Base-by-base conservation (phyloP, 2,329 filamentous ascomycete species). In the Polychaeton citri region DNA sequence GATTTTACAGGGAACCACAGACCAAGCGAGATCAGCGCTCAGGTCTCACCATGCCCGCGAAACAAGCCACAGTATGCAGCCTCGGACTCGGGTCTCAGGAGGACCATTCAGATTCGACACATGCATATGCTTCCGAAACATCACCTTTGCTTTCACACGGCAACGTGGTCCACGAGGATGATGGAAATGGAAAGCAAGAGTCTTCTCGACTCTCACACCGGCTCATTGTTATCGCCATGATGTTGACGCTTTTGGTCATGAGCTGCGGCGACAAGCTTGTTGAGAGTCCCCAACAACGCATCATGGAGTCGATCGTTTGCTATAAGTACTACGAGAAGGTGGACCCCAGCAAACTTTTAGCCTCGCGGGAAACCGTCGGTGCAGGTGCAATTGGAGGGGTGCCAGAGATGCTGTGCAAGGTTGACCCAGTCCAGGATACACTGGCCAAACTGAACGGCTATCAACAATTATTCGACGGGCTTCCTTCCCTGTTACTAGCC, bases 221-320 rank as follows among this genome's bases (percentile, higher is more conserved):
- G n/a, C n/a, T n/a, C n/a, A 7, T 28, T 10, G 24, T 54, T n/a
- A 38, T 46, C 8, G 31, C 46, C 16, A 43, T 56, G 18, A 42
- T 61, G 30, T 12, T 65, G 2, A 54, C 61, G 17, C 43, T 71
- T 28, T 54, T 69, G 34, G 43, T 69, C 30, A 42, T 66, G 35
- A 62, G 65, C 33, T 53, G 67, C 9, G 63, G 61, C 40, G 47
- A 60, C 55, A 37, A 57, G 51, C 42, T 59, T 36, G 15, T 40
- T 13, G 48, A 51, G 20, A 59, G 68, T 3, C 66, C 71, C 1
- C 48, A 55, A 31, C 66, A 63, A 34, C 64, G 66, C 36, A 61
- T 74, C 34, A 62, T 69, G 43, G 72, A 76, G 48, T 59, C 63
- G 35, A 62, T 73, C 32, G 63, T 72, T 31, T 76, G 72, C 50